Percentiles rank a stretch among this genome's conserved stretches.
Evolutionary conservation across 495 filamentous ascomycete species (phyloP).

Genomic region (Talaromyces wortmannii): DNA sequence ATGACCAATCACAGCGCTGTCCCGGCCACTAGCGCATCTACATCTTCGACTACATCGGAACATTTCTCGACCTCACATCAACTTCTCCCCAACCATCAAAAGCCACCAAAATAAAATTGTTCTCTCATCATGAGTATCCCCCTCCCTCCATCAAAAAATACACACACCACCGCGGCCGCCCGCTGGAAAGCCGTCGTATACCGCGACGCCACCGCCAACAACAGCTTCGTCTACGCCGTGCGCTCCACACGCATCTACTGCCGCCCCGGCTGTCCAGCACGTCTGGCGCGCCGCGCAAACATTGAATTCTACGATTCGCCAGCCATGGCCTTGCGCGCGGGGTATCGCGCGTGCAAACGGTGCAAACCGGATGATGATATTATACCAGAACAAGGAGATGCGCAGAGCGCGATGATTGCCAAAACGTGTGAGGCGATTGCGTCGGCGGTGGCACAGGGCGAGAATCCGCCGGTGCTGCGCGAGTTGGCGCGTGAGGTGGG

Average conservation of each 20-base stretch:
- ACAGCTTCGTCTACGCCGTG: constrained; percentile 55
- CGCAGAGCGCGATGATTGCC: constrained; percentile 29
- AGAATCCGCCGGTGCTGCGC: constrained; percentile 29
- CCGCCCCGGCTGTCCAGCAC: constrained; percentile 51
- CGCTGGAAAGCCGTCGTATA: constrained; percentile 52
- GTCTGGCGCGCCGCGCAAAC: constrained; percentile 57
- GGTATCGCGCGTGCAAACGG: constrained; percentile 57
- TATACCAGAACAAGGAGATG: constrained; percentile 36
- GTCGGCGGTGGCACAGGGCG: constrained; percentile 10
- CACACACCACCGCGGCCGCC: constrained; percentile 17
- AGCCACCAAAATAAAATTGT: constrained; percentile 7
- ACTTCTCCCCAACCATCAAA: background rate
- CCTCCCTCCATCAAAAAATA: constrained; percentile 11
- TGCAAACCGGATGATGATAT: constrained; percentile 46
- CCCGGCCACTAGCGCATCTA: constrained; percentile 2
- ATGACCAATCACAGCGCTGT: constrained; percentile 22
- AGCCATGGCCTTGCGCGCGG: constrained; percentile 46
- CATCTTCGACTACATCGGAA: background rate
- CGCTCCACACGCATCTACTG: constrained; percentile 59
- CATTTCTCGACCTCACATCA: background rate
- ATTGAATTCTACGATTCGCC: constrained; percentile 51
- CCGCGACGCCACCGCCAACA: constrained; percentile 43
- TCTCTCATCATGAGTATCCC: constrained; percentile 14
- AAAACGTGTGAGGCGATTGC: constrained; percentile 18
- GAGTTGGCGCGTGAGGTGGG: constrained; percentile 46